These are phyloP conservation scores for Spergularia bocconei DNA, from an alignment of 148 eudicot genomes.

Conservation along the genomic window DNA sequence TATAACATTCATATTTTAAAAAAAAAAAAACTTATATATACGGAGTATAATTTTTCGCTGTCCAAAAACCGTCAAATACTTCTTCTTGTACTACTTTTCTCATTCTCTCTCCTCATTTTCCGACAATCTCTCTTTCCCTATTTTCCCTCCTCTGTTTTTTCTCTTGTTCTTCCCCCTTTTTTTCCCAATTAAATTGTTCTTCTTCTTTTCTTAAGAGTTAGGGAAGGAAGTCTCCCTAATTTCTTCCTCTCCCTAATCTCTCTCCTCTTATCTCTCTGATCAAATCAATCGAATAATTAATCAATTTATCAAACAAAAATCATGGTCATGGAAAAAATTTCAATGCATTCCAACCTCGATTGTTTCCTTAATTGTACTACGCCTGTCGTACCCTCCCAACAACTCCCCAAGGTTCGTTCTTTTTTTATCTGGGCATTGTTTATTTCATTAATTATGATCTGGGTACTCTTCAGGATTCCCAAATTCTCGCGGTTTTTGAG, in stretches of 20 bases:
- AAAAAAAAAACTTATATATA: not conserved
- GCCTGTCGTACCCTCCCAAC: slow-evolving; percentile 69
- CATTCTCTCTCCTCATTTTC: not conserved
- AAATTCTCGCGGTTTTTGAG: no score
- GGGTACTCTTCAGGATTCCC: no score
- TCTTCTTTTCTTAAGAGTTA: slow-evolving; percentile 6
- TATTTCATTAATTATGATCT: no score
- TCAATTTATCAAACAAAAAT: not conserved
- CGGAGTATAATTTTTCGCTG: no score
- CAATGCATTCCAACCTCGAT: slow-evolving; percentile 70
- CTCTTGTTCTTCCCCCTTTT: not conserved
- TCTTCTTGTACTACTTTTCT: not conserved
- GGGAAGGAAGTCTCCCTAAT: slow-evolving; percentile 25
- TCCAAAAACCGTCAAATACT: slow-evolving; percentile 17
- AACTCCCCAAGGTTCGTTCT: slow-evolving; percentile 60
- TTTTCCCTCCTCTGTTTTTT: slow-evolving; percentile 17
- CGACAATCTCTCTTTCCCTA: slow-evolving; percentile 18
- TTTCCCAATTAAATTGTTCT: not conserved
- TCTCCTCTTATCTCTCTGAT: not conserved
- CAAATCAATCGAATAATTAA: not conserved
- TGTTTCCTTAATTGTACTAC: slow-evolving; percentile 74
- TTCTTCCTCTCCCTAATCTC: not conserved
- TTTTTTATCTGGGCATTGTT: no score
- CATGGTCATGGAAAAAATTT: slow-evolving; percentile 50
- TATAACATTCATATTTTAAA: no score